Conservation (phyloP, 129 eudicot species). For the Heracleum sosnowskyi region DNA sequence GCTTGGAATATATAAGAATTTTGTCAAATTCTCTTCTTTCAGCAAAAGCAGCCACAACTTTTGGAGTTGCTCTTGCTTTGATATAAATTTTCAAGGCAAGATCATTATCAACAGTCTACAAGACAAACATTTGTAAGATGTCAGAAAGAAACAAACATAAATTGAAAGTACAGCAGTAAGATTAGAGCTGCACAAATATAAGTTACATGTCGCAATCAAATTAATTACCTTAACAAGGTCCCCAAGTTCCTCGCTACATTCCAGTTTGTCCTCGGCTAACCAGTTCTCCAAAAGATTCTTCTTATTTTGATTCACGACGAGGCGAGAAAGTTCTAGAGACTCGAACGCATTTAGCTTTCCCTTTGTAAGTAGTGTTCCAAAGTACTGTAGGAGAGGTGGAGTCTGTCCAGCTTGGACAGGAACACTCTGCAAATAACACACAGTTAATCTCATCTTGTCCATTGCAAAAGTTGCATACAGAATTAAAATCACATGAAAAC, state of each 20-base stretch:
- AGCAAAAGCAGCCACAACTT: constrained; percentile 98
- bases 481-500: background rate
- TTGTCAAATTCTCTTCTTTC: constrained; percentile 98
- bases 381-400: constrained; percentile 91
- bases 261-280: constrained; percentile 96
- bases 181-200: background rate
- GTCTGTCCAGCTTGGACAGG: constrained; percentile 99
- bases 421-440: constrained; percentile 62
- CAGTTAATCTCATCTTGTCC: background rate
- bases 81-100: constrained; percentile 90
- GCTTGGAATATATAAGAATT: constrained; percentile 92
- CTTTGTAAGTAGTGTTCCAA: constrained; percentile 84
- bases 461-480: background rate
- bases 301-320: constrained; percentile 95
- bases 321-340: constrained; percentile 92
- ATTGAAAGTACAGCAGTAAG: background rate
- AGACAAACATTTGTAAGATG: constrained; percentile 2
- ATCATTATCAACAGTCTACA: constrained; percentile 94
- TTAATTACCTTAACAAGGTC: constrained; percentile 85
- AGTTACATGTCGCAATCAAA: background rate
- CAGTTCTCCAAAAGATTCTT: constrained; percentile 90
- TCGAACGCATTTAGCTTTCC: constrained; percentile 95
- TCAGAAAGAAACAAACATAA: constrained; percentile 3
- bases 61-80: constrained; percentile 98
- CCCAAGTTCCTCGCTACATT: constrained; percentile 98